Percentiles rank a stretch among this genome's conserved stretches.
Evolutionary conservation across 306 rosid genomes (phyloP).

Genomic region (Mimosa pudica): DNA sequence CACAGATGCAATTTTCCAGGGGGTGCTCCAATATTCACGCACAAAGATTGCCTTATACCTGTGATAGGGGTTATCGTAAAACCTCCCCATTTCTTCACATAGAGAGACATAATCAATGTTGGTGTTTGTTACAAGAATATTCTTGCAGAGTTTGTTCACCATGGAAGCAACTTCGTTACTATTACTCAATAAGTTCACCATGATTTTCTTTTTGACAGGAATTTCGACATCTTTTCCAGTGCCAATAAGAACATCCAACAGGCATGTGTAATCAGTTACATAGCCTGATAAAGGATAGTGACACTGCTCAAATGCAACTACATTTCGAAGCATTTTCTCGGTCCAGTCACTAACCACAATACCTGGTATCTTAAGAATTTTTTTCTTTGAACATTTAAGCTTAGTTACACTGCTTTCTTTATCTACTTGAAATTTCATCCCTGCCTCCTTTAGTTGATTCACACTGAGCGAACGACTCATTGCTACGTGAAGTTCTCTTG

Average conservation of each 20-base stretch:
- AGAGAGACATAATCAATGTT: neutral
- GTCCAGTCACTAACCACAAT: neutral
- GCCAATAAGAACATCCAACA: neutral
- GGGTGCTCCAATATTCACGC: neutral
- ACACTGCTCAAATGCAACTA: conserved; percentile 20
- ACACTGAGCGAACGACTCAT: neutral
- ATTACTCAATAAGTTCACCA: neutral
- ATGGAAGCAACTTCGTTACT: neutral
- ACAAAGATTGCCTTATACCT: neutral
- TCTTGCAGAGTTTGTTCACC: neutral
- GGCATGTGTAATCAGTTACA: neutral
- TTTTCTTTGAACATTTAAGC: conserved; percentile 28
- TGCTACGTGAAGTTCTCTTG: neutral
- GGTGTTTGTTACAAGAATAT: neutral
- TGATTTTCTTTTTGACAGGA: neutral
- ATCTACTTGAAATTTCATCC: conserved; percentile 32
- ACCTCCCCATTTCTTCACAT: neutral
- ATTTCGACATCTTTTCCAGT: neutral
- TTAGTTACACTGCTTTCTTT: conserved; percentile 36
- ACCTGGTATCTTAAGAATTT: conserved; percentile 38
- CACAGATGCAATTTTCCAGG: neutral
- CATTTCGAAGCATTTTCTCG: conserved; percentile 32
- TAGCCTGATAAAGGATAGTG: neutral
- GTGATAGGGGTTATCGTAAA: neutral
- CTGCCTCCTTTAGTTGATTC: conserved; percentile 37